Conservation (phyloP, 2,329 filamentous ascomycete genomes). For the Trichoderma koningiopsis region DNA sequence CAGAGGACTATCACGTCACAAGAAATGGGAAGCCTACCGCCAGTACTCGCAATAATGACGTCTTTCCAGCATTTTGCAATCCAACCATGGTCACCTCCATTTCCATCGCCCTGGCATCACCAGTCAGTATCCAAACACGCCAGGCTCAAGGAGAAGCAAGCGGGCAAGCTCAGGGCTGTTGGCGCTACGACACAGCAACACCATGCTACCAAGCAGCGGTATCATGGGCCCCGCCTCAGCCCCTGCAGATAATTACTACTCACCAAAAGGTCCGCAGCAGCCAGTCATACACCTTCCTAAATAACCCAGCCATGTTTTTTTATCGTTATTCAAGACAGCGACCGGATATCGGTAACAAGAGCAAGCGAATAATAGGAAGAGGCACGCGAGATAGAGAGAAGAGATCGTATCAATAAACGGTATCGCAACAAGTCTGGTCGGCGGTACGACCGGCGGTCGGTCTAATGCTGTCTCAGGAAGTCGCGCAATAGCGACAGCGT, state of each 20-base stretch:
- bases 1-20: slow-evolving; percentile 9
- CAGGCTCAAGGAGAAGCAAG: slow-evolving; percentile 11
- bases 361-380: background rate
- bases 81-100: slow-evolving; percentile 99
- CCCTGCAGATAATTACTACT: slow-evolving; percentile 40
- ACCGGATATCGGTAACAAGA: slow-evolving; percentile 8
- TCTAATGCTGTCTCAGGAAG: slow-evolving; percentile 17
- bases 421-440: slow-evolving; percentile 3
- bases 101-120: slow-evolving; percentile 78
- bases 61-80: slow-evolving; percentile 97
- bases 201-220: background rate
- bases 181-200: slow-evolving; percentile 9
- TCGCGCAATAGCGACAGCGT: slow-evolving; percentile 19
- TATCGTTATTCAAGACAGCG: slow-evolving; percentile 3
- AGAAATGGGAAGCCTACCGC: slow-evolving; percentile 67
- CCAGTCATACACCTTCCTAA: slow-evolving; percentile 97
- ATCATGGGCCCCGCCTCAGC: slow-evolving; percentile 9
- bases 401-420: slow-evolving; percentile 10
- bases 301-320: slow-evolving; percentile 78
- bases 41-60: slow-evolving; percentile 87
- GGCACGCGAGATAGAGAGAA: background rate
- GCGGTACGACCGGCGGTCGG: slow-evolving; percentile 18
- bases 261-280: slow-evolving; percentile 96
- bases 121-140: slow-evolving; percentile 24
- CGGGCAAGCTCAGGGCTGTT: background rate